Base-by-base conservation (phyloP, 2,329 filamentous ascomycete species). In the Pezicula carpinea region DNA sequence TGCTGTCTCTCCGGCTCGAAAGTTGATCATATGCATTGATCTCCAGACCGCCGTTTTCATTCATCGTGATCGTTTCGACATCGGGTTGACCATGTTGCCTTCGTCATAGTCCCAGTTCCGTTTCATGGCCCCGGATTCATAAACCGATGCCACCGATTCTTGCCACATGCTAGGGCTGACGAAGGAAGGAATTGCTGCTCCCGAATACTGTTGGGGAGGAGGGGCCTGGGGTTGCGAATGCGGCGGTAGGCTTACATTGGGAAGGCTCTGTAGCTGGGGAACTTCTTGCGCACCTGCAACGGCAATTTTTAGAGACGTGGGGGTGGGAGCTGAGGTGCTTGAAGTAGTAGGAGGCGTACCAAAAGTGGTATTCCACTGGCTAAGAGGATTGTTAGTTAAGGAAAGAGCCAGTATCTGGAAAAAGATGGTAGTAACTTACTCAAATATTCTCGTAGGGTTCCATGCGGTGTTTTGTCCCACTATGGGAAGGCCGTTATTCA, bases 281-380 rank as follows among this genome's bases (percentile, higher is more conserved):
- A 77, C 66, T 65, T 81, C 77, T 56, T 74, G 60, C 39, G 60
- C 59, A 61, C 60, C 60, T 61, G 62, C 54, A 50, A 59, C 52
- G 50, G 57, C 46, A 53, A 53, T 44, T 63, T 59, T 66, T 64
- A 66, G 63, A 63, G 58, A 60, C 51, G 54, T 53, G 57, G 56
- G 56, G 58, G 59, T 59, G 56, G 64, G 56, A 58, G 60, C 53
- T 50, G 63, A 62, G 49, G 55, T 60, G 53, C 54, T 58, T 53
- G 57, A 58, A 23, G 38, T 15, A 54, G 56, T 52, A 57, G 57
- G 60, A 59, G 53, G 59, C 61, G 62, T 87, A 74, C 89, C 88
- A 71, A 96, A 97, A 55, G 92, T 91, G 62, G 87, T 84, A 68
- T 95, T 91, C 91, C 92, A 97, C 74, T 96, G 89, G 67, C 91